phyloP scores from a whole-genome alignment of 305 asterid genomes.

The Fraxinus velutina region DNA sequence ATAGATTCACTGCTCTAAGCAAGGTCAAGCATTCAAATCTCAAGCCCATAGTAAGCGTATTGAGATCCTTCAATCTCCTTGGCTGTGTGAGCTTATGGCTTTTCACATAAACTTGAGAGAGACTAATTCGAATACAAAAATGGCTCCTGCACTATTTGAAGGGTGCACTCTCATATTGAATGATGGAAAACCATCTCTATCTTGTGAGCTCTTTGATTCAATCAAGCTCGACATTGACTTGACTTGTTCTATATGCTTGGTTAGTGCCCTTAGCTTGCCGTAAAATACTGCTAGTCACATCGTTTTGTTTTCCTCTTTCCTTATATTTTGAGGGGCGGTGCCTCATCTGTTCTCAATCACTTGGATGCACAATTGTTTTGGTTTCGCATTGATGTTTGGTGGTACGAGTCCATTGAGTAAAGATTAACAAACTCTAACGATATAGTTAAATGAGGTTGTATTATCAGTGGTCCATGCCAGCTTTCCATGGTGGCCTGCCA shows the following conservation, averaged over 20 bases:
- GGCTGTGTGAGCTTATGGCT: slow-evolving; percentile 93
- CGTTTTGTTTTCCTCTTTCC: background rate
- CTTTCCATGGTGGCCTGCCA: background rate
- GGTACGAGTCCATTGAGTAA: background rate
- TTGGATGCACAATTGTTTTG: background rate
- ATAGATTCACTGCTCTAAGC: slow-evolving; percentile 85
- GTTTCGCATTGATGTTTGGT: background rate
- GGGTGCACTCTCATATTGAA: slow-evolving; percentile 54
- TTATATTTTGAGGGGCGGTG: background rate
- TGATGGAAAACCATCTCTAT: slow-evolving; percentile 67
- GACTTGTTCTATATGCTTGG: slow-evolving; percentile 94
- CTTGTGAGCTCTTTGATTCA: slow-evolving; percentile 70
- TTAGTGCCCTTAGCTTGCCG: slow-evolving; percentile 32
- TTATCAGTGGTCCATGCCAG: background rate
- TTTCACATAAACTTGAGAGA: slow-evolving; percentile 65
- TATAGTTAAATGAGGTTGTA: background rate
- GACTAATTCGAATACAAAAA: slow-evolving; percentile 30
- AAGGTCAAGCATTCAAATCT: slow-evolving; percentile 90
- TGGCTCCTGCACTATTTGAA: slow-evolving; percentile 45
- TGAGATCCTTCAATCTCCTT: slow-evolving; percentile 94
- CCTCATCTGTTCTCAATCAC: background rate
- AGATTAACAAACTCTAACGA: background rate
- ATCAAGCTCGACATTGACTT: slow-evolving; percentile 75
- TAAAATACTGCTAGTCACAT: background rate
- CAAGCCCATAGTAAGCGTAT: slow-evolving; percentile 71